Percentiles rank a stretch among this genome's conserved stretches.
Conservation (phyloP, 257 asterid genomes). For the Solanum acaule region DNA sequence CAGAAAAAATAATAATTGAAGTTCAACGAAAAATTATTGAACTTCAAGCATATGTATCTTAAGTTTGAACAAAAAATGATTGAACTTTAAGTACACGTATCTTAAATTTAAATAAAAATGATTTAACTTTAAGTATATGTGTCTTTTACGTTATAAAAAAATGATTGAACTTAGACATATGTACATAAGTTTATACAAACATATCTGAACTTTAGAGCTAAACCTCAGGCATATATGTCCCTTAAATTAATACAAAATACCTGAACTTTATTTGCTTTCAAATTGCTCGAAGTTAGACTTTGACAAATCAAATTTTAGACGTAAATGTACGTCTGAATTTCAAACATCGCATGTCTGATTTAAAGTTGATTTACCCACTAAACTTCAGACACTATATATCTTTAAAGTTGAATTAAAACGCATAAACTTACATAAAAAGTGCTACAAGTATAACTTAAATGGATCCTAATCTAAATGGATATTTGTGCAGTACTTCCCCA, state of each 20-base stretch:
- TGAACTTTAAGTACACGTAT: too few relatives aligned
- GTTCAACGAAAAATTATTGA: too few relatives aligned
- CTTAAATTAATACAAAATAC: neutral
- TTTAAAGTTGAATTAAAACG: neutral
- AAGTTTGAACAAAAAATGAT: too few relatives aligned
- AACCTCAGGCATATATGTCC: too few relatives aligned
- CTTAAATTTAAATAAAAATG: too few relatives aligned
- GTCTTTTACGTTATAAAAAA: too few relatives aligned
- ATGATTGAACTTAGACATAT: neutral
- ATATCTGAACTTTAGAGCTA: neutral
- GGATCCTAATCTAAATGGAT: neutral
- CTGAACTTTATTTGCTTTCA: neutral
- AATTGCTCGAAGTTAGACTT: neutral
- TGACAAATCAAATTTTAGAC: too few relatives aligned
- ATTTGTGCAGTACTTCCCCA: neutral
- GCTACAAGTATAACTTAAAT: too few relatives aligned
- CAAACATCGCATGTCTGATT: neutral
- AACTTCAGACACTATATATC: neutral
- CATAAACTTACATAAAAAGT: too few relatives aligned
- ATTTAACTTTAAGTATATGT: too few relatives aligned
- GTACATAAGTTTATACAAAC: neutral
- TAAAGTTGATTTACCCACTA: neutral
- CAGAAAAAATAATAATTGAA: too few relatives aligned
- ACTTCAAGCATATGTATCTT: too few relatives aligned
- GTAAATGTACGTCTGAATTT: neutral